Conservation (phyloP, 2,329 filamentous ascomycete genomes). For the Fusarium sp. region DNA sequence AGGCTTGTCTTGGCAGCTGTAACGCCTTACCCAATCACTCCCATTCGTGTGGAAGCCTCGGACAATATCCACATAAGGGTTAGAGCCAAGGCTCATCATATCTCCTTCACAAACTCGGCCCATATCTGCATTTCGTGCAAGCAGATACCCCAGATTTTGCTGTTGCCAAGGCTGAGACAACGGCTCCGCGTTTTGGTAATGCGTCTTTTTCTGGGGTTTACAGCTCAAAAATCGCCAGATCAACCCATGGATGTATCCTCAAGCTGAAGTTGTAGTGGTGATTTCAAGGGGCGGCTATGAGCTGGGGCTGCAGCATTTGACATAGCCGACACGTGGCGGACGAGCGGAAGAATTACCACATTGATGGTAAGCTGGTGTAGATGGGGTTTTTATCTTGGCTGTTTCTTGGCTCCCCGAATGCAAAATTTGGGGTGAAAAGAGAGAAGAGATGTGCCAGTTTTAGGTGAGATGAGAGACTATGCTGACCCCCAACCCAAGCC, state of each 20-base stretch:
- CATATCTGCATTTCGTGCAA: not conserved
- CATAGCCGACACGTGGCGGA: slow-evolving; percentile 13
- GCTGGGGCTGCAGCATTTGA: not conserved
- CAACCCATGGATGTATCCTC: not conserved
- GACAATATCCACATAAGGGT: not conserved
- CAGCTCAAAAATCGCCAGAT: not conserved
- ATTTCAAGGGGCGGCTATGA: slow-evolving; percentile 8
- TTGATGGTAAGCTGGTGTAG: not conserved
- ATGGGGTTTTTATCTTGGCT: not conserved
- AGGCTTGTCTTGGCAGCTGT: slow-evolving; percentile 8
- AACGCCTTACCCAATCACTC: not conserved
- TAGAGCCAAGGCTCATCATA: not conserved
- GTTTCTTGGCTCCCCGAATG: not conserved
- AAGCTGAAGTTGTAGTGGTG: not conserved
- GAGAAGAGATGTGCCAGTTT: no score
- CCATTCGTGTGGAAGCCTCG: not conserved
- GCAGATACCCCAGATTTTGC: not conserved
- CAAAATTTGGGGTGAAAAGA: not conserved
- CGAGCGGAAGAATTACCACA: slow-evolving; percentile 14
- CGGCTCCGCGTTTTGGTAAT: not conserved
- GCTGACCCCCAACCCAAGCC: not conserved
- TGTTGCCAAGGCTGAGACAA: slow-evolving; percentile 5
- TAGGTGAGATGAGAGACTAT: not conserved
- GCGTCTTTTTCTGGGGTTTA: not conserved
- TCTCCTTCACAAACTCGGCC: not conserved